These are phyloP conservation scores for Boletales sp. DNA, from an alignment of 768 basidiomycete species.

Conservation along the genomic window DNA sequence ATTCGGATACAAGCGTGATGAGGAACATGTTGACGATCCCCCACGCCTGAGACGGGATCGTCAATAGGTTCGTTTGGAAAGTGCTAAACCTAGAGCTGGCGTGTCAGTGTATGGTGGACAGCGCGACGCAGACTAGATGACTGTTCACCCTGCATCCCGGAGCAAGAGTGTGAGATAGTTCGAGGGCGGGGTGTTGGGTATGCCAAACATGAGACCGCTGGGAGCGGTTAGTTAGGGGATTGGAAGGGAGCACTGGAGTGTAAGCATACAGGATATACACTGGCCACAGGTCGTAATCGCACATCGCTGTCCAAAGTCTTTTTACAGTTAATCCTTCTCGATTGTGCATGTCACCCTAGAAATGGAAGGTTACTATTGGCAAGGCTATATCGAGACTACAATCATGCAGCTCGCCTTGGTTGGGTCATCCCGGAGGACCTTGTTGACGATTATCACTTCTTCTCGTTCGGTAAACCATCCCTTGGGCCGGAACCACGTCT, in stretches of 20 bases:
- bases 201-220: slow-evolving; percentile 52
- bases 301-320: slow-evolving; percentile 50
- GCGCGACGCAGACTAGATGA: too few species aligned
- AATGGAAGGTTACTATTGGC: background rate
- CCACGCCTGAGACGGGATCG: slow-evolving; percentile 51
- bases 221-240: background rate
- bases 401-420: slow-evolving; percentile 37
- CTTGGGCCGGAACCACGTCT: slow-evolving; percentile 52
- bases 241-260: background rate
- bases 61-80: slow-evolving; percentile 56
- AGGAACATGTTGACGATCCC: slow-evolving; percentile 52
- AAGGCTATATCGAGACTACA: background rate
- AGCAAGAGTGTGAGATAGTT: slow-evolving; percentile 60
- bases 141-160: slow-evolving; percentile 44
- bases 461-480: slow-evolving; percentile 65
- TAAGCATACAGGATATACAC: slow-evolving; percentile 47
- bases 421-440: slow-evolving; percentile 63
- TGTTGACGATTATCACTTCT: slow-evolving; percentile 56
- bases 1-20: slow-evolving; percentile 49
- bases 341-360: slow-evolving; percentile 58
- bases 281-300: slow-evolving; percentile 67
- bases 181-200: slow-evolving; percentile 44
- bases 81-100: slow-evolving; percentile 46
- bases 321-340: slow-evolving; percentile 52
- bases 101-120: background rate